Evolutionary conservation across 75 land plant genomes (phyloP).

Genomic region (Sequoia sempervirens): DNA sequence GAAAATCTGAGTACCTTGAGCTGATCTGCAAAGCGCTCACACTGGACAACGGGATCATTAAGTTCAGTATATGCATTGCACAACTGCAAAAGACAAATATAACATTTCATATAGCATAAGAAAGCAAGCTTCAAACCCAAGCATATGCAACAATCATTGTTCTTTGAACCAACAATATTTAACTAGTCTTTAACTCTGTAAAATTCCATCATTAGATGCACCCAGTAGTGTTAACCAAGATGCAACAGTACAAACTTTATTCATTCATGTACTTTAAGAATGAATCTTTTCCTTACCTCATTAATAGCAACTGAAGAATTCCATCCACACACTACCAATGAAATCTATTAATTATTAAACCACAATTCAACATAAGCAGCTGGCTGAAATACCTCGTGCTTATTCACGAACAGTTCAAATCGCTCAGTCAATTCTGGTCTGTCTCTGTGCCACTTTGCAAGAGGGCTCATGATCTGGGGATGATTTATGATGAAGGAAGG

Average conservation of each 20-base stretch:
- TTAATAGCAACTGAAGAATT: not conserved
- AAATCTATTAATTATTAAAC: not conserved
- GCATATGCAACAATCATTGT: not conserved
- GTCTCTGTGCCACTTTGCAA: slow-evolving; percentile 91
- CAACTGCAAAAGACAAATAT: slow-evolving; percentile 36
- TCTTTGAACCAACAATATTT: not conserved
- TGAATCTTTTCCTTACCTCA: not conserved
- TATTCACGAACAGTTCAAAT: slow-evolving; percentile 91
- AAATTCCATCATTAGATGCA: not conserved
- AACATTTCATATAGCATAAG: not conserved
- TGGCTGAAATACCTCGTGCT: slow-evolving; percentile 66
- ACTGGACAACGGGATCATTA: slow-evolving; percentile 94
- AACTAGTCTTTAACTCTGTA: not conserved
- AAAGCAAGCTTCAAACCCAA: not conserved
- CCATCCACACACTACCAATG: not conserved
- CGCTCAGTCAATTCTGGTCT: slow-evolving; percentile 83
- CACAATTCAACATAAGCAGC: not conserved
- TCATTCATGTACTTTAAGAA: not conserved
- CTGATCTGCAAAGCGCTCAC: slow-evolving; percentile 84
- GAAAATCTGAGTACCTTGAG: slow-evolving; percentile 57
- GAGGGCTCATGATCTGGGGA: slow-evolving; percentile 94
- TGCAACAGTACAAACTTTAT: not conserved
- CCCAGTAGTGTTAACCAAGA: not conserved
- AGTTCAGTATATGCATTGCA: slow-evolving; percentile 97
- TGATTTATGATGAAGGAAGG: slow-evolving; percentile 95